These are phyloP conservation scores for Euphrasia confusa DNA, from an alignment of 257 asterid species.

Conservation along the genomic window DNA sequence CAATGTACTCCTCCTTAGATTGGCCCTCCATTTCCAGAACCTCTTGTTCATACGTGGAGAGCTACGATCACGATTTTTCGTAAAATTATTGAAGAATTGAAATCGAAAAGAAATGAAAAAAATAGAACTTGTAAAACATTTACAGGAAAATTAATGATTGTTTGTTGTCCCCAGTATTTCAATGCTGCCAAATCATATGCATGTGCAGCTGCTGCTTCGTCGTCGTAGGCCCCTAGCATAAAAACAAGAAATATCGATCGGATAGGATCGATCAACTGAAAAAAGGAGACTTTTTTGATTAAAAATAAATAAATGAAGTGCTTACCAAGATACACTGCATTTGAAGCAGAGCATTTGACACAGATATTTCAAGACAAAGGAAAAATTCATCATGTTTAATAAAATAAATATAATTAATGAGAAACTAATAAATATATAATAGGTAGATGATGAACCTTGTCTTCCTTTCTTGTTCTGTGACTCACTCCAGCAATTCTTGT, in stretches of 20 bases:
- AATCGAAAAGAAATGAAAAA: background rate
- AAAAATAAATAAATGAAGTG: conserved; percentile 13
- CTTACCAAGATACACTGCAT: conserved; percentile 76
- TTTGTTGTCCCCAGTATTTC: conserved; percentile 79
- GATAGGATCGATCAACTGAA: conserved; percentile 28
- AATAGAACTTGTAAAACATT: background rate
- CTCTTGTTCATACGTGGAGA: conserved; percentile 43
- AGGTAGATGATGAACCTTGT: conserved; percentile 42
- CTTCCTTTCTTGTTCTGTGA: conserved; percentile 72
- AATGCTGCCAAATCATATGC: conserved; percentile 82
- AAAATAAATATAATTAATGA: background rate
- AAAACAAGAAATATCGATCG: conserved; percentile 1
- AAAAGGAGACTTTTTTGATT: conserved; percentile 1
- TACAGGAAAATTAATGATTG: conserved; percentile 74
- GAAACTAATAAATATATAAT: no score
- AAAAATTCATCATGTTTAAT: background rate
- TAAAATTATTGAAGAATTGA: background rate
- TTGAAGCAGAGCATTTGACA: conserved; percentile 32
- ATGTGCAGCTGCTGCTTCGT: conserved; percentile 79
- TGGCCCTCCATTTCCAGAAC: conserved; percentile 60
- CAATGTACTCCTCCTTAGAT: conserved; percentile 66
- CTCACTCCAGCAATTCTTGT: conserved; percentile 74
- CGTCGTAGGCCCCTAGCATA: conserved; percentile 67
- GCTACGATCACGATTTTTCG: conserved; percentile 23
- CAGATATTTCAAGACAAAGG: background rate